Base-by-base conservation (phyloP, 2,329 filamentous ascomycete genomes). In the Fusarium protoensiforme region DNA sequence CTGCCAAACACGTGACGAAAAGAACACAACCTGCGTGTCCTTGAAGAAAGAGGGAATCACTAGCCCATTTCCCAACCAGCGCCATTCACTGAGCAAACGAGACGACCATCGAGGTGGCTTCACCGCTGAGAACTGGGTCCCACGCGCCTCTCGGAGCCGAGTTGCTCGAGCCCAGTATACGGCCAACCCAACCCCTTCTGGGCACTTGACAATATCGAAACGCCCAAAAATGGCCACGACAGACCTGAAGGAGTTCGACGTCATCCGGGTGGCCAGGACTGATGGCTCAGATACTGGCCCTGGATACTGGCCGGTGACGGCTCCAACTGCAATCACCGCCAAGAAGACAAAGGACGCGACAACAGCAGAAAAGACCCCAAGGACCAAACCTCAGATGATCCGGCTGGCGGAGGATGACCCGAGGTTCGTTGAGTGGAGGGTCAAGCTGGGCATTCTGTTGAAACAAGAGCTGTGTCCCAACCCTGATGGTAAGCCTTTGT, bases 231-330 rank as follows among this genome's bases (percentile, higher is more conserved):
- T 61, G 54, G 58, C 53, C 36, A 82, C 81, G 78, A 65, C 81
- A 20, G 82, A 83, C 3, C 71, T 79, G 61, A 84, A 82, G 56
- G 83, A 85, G 6, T 85, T 84, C 43, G 82, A 85, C 41, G 77
- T 84, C 24, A 77, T 87, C 24, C 79, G 80, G 59, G 80, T 87
- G 43, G 81, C 80, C 7, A 83, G 85, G 59, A 86, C 83, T 72
- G 86, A 87, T 78, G 85, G 86, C 20, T 80, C 80, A 48, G 85
- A 86, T 59, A 82, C 80, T 9, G 84, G 84, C 3, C 83, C 83
- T 0, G 84, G 84, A 11, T 86, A 86, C 74, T 86, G 84, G 84
- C 83, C 83, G 18, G 66, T 81, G 66, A 77, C 72, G 29, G 53
- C 78, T 58, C 62, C 78, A 4, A 69, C 78, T 31, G 59, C 80